Evolutionary conservation across 1,284 basidiomycete genomes (phyloP).

Genomic region (Cystobasidium pallidum): DNA sequence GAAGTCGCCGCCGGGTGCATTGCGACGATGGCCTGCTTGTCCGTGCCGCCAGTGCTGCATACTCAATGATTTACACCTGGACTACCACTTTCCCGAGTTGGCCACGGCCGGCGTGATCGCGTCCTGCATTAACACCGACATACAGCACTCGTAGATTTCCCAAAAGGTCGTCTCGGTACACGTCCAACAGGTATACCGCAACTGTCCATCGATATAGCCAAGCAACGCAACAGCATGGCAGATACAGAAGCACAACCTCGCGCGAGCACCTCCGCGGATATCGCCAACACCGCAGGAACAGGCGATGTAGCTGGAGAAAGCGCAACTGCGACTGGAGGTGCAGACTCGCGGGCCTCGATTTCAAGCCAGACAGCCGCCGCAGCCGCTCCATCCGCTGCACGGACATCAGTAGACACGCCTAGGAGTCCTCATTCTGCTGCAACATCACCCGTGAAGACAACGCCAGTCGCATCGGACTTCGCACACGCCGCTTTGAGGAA

Average conservation of each 20-base stretch:
- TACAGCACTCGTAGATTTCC: too few species aligned
- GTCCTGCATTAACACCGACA: not conserved
- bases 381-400: slow-evolving; percentile 17
- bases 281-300: not conserved
- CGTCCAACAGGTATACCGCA: not conserved
- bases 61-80: not conserved
- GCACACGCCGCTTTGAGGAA: slow-evolving; percentile 66
- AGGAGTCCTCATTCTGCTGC: slow-evolving; percentile 11
- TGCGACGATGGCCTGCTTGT: too few species aligned
- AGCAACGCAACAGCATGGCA: slow-evolving; percentile 5
- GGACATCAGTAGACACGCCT: slow-evolving; percentile 19
- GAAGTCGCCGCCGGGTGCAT: too few species aligned
- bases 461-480: slow-evolving; percentile 44
- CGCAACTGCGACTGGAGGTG: slow-evolving; percentile 11
- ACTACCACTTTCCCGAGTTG: not conserved
- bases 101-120: not conserved
- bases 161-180: too few species aligned
- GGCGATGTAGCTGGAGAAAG: slow-evolving; percentile 16
- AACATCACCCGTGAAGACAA: slow-evolving; percentile 13
- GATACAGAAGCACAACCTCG: slow-evolving; percentile 23
- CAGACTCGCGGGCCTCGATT: slow-evolving; percentile 35
- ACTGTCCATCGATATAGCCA: not conserved
- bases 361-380: slow-evolving; percentile 28
- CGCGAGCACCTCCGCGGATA: slow-evolving; percentile 31
- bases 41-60: too few species aligned